Base-by-base conservation (phyloP, 257 asterid species). In the Echites panduratus region DNA sequence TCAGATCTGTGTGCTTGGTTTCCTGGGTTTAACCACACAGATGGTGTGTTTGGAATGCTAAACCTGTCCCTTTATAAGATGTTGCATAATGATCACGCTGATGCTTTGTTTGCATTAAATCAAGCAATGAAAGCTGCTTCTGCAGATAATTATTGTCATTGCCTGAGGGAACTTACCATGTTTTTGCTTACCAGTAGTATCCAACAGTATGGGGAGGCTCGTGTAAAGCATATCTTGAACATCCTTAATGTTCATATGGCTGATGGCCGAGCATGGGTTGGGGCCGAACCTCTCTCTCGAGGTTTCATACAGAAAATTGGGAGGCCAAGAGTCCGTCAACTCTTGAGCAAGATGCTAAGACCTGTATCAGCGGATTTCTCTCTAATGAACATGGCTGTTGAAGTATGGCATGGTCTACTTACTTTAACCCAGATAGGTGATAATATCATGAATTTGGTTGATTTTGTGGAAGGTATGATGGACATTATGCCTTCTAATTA, bases 401-500 rank as follows among this genome's bases (percentile, higher is more conserved):
- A 82, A 76, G 69, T 76, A 54, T 82, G 76, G 82, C 57, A 73
- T 5, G 82, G 85, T 26, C 79, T 78, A 4, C 53, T 82, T 66
- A 68, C 74, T 67, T 58, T 82, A 43, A 87, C 87, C 50, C 63
- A 74, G 68, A 62, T 71, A 38, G 53, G 41, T 43, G 76, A 66
- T 10, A 78, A 74, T 49, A 66, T 73, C 22, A 50, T 70, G 20
- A 81, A 82, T 44, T 35, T 80, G 65, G 84, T 85, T 20, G 84
- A 85, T 72, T 76, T 80, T 50, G 81, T 77, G 12, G 89, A 85
- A 74, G 73, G 76, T 72, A 16, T 85, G 70, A 78, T 82, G 87
- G 85, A 67, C 73, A 77, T 82, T 41, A 66, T 78, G 65, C 89
- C 89, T 58, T 80, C 85, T 38, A 85, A 85, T 71, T 82, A 85